Base-by-base conservation (phyloP, 1,284 basidiomycete genomes). In the Melampsora americana region DNA sequence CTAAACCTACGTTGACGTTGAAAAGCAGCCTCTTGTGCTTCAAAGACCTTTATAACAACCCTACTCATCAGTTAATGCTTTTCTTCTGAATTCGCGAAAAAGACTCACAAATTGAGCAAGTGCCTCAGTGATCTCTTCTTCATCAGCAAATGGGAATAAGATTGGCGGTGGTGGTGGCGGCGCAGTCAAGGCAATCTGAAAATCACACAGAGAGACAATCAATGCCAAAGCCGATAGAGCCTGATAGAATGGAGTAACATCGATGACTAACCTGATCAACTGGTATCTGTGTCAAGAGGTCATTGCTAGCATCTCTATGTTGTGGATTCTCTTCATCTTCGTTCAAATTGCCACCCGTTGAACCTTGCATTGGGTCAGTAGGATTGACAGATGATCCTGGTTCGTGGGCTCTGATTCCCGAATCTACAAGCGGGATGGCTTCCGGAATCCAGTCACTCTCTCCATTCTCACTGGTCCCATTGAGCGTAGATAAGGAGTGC, bases 1-100 rank as follows among this genome's bases (percentile, higher is more conserved):
- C 60, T 64, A 56, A 75, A 75, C 48, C 66, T 46, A 2, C 66
- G 50, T 32, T 75, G 72, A 61, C 72, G 56, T 62, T 68, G 72
- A 30, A 75, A 42, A 26, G 72, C 72, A 53, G 66, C 72, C 35
- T 75, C 72, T 62, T 75, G 72, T 23, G 72, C 72, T 62, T 75
- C 72, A 62, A 61, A 75, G 30, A 62, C 60, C 60, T 62, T 16
- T 30, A 11, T 16, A 56, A 56, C 26, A 35, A 35, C 9, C 3
- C 35, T 35, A 26, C 16, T 53, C 50, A 53, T 20, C 7, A 20
- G 50, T 14, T 1, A 48, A 14, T 53, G 23, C 20, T 53, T 26
- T 18, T 6, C 7, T 6, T 18, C 50, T 53, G 50, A 26, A 20
- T 20, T 53, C 50, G 23, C 50, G n/a, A n/a, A 62, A 18, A n/a